Conservation (phyloP, 768 basidiomycete genomes). For the Amanita rubescens region DNA sequence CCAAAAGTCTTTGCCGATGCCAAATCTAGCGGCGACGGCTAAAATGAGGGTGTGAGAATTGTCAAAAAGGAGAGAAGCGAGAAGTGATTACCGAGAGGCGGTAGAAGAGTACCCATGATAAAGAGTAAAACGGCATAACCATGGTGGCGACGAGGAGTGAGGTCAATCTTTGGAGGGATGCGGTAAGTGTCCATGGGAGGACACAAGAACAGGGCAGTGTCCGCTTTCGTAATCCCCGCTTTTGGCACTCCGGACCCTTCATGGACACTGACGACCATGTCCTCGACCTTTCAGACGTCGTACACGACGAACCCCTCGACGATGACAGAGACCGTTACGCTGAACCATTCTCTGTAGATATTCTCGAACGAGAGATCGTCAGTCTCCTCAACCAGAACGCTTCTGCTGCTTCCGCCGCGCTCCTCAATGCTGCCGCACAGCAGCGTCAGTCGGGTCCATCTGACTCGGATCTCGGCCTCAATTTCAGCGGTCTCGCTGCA, state of each 20-base stretch:
- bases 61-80: neutral
- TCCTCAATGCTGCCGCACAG: slow-evolving; percentile 60
- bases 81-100: slow-evolving; percentile 64
- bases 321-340: slow-evolving; percentile 40
- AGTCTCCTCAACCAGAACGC: slow-evolving; percentile 69
- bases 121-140: slow-evolving; percentile 78
- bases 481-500: slow-evolving; percentile 63
- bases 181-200: slow-evolving; percentile 23
- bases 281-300: slow-evolving; percentile 76
- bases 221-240: slow-evolving; percentile 5
- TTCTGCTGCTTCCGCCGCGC: slow-evolving; percentile 57
- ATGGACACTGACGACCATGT: slow-evolving; percentile 57
- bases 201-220: neutral
- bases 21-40: slow-evolving; percentile 94
- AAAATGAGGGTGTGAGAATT: slow-evolving; percentile 8
- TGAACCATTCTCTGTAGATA: slow-evolving; percentile 57
- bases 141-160: slow-evolving; percentile 70
- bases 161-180: slow-evolving; percentile 45
- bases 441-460: slow-evolving; percentile 40
- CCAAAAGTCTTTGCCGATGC: slow-evolving; percentile 87
- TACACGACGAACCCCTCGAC: slow-evolving; percentile 69
- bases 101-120: slow-evolving; percentile 84
- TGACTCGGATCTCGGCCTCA: slow-evolving; percentile 41
- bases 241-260: slow-evolving; percentile 7
- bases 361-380: slow-evolving; percentile 74